Conservation (phyloP, 2,329 filamentous ascomycete species). For the Myotisia sp. region DNA sequence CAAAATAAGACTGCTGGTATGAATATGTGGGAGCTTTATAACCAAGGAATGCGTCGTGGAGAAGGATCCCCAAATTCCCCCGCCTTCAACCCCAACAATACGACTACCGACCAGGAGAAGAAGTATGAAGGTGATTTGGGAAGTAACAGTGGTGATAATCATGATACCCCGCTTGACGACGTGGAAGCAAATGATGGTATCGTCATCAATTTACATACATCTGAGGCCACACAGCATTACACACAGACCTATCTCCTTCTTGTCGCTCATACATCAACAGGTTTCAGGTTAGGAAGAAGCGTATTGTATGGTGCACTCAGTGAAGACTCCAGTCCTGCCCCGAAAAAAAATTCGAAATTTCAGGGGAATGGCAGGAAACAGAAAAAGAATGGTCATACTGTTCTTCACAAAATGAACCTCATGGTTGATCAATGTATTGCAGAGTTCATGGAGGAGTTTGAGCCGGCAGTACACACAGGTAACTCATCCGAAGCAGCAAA, state of each 20-base stretch:
- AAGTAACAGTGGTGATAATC: no score
- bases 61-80: not conserved
- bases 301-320: constrained; percentile 29
- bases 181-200: no score
- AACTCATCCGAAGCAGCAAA: constrained; percentile 13
- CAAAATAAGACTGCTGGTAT: not conserved
- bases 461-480: constrained; percentile 2
- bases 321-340: not conserved
- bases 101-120: not conserved
- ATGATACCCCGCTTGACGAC: not conserved
- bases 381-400: constrained; percentile 2
- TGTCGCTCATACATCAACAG: constrained; percentile 37
- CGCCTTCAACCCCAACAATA: no score
- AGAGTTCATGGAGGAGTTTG: constrained; percentile 33
- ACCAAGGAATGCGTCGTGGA: constrained; percentile 1
- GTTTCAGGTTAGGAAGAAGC: constrained; percentile 39
- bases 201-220: constrained; percentile 17
- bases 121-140: not conserved
- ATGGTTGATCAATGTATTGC: constrained; percentile 33
- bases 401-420: constrained; percentile 16
- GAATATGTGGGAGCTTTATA: constrained; percentile 1
- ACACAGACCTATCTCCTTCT: constrained; percentile 41
- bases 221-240: constrained; percentile 31
- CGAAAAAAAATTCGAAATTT: constrained; percentile 7
- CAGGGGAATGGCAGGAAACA: not conserved